Percentiles rank a stretch among this genome's conserved stretches.
These are phyloP conservation scores for Wickerhamiella slavikovae DNA, from an alignment of 805 yeast genomes.

Conservation along the genomic window DNA sequence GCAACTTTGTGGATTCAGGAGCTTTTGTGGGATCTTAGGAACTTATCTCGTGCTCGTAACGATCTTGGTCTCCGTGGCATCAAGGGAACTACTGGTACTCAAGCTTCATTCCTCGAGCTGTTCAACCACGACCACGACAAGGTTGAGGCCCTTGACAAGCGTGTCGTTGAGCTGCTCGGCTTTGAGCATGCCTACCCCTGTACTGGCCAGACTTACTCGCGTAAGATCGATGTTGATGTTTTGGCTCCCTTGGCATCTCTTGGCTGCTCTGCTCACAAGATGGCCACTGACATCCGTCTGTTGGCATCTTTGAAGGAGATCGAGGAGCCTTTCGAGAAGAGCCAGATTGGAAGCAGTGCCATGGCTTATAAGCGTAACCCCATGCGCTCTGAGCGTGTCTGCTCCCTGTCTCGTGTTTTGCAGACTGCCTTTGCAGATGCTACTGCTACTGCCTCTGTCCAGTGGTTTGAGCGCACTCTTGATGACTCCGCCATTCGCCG, in stretches of 20 bases:
- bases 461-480: slow-evolving; percentile 97
- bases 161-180: slow-evolving; percentile 82
- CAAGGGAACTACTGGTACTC: slow-evolving; percentile 98
- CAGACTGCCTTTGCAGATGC: slow-evolving; percentile 85
- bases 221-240: slow-evolving; percentile 92
- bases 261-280: slow-evolving; percentile 91
- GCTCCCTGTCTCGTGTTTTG: slow-evolving; percentile 92
- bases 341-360: slow-evolving; percentile 96
- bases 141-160: slow-evolving; percentile 80
- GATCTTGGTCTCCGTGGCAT: slow-evolving; percentile 95
- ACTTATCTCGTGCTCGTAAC: slow-evolving; percentile 86
- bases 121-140: slow-evolving; percentile 95
- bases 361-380: slow-evolving; percentile 99
- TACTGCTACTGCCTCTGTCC: slow-evolving; percentile 90
- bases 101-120: slow-evolving; percentile 83
- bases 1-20: slow-evolving; percentile 97
- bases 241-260: slow-evolving; percentile 81
- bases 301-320: slow-evolving; percentile 92
- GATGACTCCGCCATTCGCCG: slow-evolving; percentile 97
- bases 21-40: slow-evolving; percentile 91
- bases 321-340: slow-evolving; percentile 95
- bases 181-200: slow-evolving; percentile 91
- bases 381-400: slow-evolving; percentile 97
- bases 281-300: slow-evolving; percentile 91
- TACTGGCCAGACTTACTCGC: slow-evolving; percentile 97